Evolutionary conservation across 2,329 filamentous ascomycete genomes (phyloP).

Genomic region (Leptodontidium sp.): DNA sequence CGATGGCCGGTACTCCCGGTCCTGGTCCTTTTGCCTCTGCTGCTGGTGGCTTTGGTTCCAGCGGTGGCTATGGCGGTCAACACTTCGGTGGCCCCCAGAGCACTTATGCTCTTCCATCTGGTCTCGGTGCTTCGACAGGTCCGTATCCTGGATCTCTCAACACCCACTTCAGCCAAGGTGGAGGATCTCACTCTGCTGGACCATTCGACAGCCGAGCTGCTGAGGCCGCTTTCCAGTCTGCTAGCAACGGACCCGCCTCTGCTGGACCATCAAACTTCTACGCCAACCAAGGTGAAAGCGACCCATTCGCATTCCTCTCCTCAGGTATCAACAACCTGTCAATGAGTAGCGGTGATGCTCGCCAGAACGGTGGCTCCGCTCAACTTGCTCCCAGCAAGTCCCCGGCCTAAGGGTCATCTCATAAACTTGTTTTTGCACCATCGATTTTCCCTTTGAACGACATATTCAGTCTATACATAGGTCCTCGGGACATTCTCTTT

Average conservation of each 20-base stretch:
- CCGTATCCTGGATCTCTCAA: constrained; percentile 81
- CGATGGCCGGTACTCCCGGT: constrained; percentile 85
- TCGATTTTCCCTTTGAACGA: constrained; percentile 38
- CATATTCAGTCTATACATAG: constrained; percentile 40
- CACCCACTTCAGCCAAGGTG: constrained; percentile 78
- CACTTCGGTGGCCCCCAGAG: constrained; percentile 89
- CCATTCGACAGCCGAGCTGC: constrained; percentile 93
- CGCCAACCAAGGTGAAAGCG: constrained; percentile 66
- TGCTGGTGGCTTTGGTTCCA: constrained; percentile 71
- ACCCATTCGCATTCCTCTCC: constrained; percentile 83
- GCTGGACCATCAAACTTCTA: constrained; percentile 79
- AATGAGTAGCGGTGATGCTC: constrained; percentile 70
- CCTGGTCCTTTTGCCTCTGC: constrained; percentile 79
- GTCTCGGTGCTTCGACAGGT: constrained; percentile 79
- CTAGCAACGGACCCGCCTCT: constrained; percentile 80
- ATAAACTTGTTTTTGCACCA: constrained; percentile 36
- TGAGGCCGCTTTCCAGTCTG: constrained; percentile 92
- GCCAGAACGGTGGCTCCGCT: constrained; percentile 64
- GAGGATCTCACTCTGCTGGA: constrained; percentile 81
- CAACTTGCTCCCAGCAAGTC: constrained; percentile 48
- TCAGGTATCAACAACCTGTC: constrained; percentile 76
- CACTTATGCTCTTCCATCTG: constrained; percentile 88
- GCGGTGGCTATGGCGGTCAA: constrained; percentile 71
- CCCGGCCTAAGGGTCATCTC: constrained; percentile 41
- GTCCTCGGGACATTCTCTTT: constrained; percentile 36